These are phyloP conservation scores for Cryptosporidium sp. DNA, from an alignment of 169 alveolate genomes.

Conservation along the genomic window DNA sequence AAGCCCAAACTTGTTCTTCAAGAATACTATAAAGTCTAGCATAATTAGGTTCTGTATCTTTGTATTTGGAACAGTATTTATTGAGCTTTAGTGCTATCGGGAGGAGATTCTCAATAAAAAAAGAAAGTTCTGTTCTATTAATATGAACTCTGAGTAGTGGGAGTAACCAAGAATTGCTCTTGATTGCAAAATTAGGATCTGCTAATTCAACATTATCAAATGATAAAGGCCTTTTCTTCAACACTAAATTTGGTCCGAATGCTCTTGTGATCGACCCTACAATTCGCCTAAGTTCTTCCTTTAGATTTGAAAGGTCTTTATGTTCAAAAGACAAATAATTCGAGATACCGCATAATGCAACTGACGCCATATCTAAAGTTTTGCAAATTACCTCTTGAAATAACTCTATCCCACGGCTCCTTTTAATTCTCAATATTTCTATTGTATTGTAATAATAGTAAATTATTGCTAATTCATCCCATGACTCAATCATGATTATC, in stretches of 20 bases:
- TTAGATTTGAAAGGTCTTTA: constrained; percentile 20
- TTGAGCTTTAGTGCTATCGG: constrained; percentile 56
- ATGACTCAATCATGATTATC: constrained; percentile 16
- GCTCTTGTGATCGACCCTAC: constrained; percentile 66
- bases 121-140: constrained; percentile 42
- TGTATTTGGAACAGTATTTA: not conserved
- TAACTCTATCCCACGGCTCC: not conserved
- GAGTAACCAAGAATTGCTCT: constrained; percentile 71
- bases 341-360: constrained; percentile 40
- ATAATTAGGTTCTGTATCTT: constrained; percentile 29
- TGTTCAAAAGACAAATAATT: not conserved
- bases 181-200: constrained; percentile 43
- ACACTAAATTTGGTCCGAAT: constrained; percentile 45
- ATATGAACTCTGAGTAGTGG: constrained; percentile 62
- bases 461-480: constrained; percentile 47
- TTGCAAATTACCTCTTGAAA: constrained; percentile 8
- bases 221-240: constrained; percentile 25
- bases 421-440: not conserved
- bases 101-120: constrained; percentile 25
- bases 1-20: constrained; percentile 74
- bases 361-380: constrained; percentile 41
- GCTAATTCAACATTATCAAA: constrained; percentile 24
- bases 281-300: constrained; percentile 39
- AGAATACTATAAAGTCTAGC: constrained; percentile 52
- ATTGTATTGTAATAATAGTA: not conserved